Evolutionary conservation across 1,139 yeast species (phyloP), one percentile per base, ranked within the genome.

Genomic region (Meyerozyma elateridarum): DNA sequence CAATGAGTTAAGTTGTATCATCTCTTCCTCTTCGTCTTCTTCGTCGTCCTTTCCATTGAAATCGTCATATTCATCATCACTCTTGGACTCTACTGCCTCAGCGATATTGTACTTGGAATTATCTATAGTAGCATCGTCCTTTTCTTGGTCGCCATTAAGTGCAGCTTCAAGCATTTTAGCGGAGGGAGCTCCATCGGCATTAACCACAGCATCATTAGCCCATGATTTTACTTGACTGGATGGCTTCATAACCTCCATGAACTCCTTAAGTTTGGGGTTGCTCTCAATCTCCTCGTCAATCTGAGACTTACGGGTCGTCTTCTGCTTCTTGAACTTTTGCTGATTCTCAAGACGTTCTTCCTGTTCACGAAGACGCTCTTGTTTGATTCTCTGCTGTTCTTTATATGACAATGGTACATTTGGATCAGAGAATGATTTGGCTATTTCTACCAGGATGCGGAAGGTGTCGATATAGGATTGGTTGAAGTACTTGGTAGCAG

Each of bases 341-440:
- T 72, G 64, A 43, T 61, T 62, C 30, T 63, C 53, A 27, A 73
- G 52, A 40, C 70, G 57, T 44, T 70, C 76, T 54, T 79, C 88
- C 40, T 76, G 68, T 39, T 66, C 70, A 43, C 65, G 61, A 24
- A 80, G 55, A 38, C 75, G 68, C 22, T 69, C 72, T 30, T 68
- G 70, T 11, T 78, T 76, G 44, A 71, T 68, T 51, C 76, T 66
- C 45, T 71, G 68, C 59, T 74, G 75, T 38, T 81, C 85, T 42
- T 70, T 79, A 65, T 78, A 72, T 0, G 93, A 76, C 38, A 74
- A 58, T n/a, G 94, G 94, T 6, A 84, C 89, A 6, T 64, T 63
- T 4, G 91, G 88, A 53, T 85, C 95, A 8, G 85, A 80, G 54
- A 85, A 82, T 27, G 91, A 74, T 59, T 85, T 85, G 1, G 98